Evolutionary conservation across 75 land plant species (phyloP), one percentile per base, ranked within the genome.

Genomic region (Adiantum capillusveneris): DNA sequence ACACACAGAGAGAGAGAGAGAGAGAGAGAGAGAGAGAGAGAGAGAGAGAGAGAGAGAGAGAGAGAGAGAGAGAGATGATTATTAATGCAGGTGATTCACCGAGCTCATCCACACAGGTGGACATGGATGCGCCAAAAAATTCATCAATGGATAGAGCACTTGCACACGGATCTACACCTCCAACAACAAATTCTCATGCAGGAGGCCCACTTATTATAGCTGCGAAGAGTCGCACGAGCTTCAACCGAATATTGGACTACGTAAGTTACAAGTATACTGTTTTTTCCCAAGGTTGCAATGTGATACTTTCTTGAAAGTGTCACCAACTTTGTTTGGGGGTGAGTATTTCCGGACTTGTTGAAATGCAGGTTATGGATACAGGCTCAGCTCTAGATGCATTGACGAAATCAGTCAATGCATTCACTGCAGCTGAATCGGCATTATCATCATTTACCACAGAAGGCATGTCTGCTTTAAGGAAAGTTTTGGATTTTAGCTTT

Each of bases 91-190:
- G 96, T 48, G 91, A 90, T 30, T 93, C 98, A 25, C 96, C 98
- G 53, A 54, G 56, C 3, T 89, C 96, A 29, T n/a, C n/a, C n/a
- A n/a, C n/a, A n/a, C n/a, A n/a, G n/a, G n/a, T n/a, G n/a, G n/a
- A n/a, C n/a, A n/a, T n/a, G n/a, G n/a, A n/a, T n/a, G 90, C 99
- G 22, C 84, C 92, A 44, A 92, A 92, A 62, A 97, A 69, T 56
- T 62, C 59, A 50, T 41, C 61, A 43, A 31, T 39, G n/a, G 79
- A 82, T 48, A 85, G 68, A 61, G 26, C 9, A 52, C 11, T 25
- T 12, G 1, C 6, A 44, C 20, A 25, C 20, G 56, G 56, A n/a
- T 1, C 65, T 2, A 17, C 24, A 6, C 56, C 67, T 12, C 67
- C 67, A 25, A 18, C 56, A 2, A 11, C 53, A 20, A 43, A 25